phyloP scores from a whole-genome alignment of 1,139 yeast species.

The Blastobotrys elegans region DNA sequence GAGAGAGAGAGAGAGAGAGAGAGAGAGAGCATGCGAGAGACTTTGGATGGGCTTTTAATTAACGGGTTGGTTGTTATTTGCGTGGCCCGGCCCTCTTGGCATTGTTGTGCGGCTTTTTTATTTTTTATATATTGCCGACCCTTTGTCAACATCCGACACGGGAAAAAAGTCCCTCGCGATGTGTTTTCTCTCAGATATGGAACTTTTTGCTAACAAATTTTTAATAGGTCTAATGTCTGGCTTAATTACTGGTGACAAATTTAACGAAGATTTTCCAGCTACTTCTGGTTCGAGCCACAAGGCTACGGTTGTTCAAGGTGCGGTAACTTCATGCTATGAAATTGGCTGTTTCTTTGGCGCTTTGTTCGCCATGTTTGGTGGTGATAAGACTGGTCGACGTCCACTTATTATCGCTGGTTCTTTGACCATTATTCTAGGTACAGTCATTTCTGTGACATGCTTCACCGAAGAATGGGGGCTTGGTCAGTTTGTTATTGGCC shows the following conservation, averaged over 20 bases:
- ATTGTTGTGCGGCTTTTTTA: no score
- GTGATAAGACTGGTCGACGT: constrained; percentile 33
- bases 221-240: constrained; percentile 42
- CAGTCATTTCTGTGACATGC: constrained; percentile 57
- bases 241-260: constrained; percentile 57
- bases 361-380: constrained; percentile 47
- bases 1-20: no score
- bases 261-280: constrained; percentile 52
- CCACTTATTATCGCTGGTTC: constrained; percentile 46
- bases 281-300: constrained; percentile 23
- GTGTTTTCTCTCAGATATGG: no score
- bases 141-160: no score
- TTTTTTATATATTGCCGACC: no score
- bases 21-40: no score
- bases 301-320: constrained; percentile 47
- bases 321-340: constrained; percentile 70
- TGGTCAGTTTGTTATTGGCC: constrained; percentile 71
- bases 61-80: no score
- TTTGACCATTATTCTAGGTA: constrained; percentile 52
- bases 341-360: constrained; percentile 80
- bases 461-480: constrained; percentile 56
- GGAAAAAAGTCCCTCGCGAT: no score
- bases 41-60: no score
- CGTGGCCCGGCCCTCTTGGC: no score
- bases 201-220: constrained; percentile 41